Evolutionary conservation across 345 rosid species (phyloP).

Genomic region (Balakata baccata): DNA sequence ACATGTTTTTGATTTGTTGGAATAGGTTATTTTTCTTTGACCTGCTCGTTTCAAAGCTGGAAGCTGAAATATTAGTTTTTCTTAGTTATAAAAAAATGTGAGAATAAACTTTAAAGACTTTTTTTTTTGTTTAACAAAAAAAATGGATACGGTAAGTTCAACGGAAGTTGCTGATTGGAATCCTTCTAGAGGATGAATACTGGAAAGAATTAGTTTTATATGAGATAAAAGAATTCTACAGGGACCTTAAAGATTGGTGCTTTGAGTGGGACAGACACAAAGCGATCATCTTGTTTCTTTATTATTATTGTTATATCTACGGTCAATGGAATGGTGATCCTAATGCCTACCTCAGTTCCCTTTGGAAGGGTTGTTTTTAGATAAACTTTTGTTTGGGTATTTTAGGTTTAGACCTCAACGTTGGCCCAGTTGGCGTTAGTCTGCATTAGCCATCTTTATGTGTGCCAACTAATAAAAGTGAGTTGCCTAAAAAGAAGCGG

Average conservation of each 20-base stretch:
- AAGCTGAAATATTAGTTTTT: not conserved
- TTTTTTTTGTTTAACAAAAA: not conserved
- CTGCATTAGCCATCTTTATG: slow-evolving; percentile 18
- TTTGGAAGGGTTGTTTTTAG: slow-evolving; percentile 6
- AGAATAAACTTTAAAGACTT: not conserved
- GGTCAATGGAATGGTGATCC: slow-evolving; percentile 25
- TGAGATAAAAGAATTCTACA: too few relatives aligned
- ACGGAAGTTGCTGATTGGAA: slow-evolving; percentile 2
- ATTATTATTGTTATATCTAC: not conserved
- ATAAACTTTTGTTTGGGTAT: slow-evolving; percentile 2
- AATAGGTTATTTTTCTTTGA: not conserved
- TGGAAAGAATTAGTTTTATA: slow-evolving; percentile 15
- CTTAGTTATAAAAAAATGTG: too few relatives aligned
- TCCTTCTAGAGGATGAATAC: slow-evolving; percentile 15
- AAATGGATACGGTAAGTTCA: slow-evolving; percentile 7
- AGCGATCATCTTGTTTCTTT: slow-evolving; percentile 22
- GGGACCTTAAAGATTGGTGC: not conserved
- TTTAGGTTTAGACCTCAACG: slow-evolving; percentile 12
- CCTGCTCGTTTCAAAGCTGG: not conserved
- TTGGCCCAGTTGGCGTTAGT: slow-evolving; percentile 18
- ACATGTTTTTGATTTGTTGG: not conserved
- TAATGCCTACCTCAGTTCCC: slow-evolving; percentile 15
- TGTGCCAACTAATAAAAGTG: slow-evolving; percentile 26
- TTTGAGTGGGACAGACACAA: slow-evolving; percentile 19
- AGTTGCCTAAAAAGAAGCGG: slow-evolving; percentile 15